phyloP scores from a whole-genome alignment of 495 filamentous ascomycete species.

The Tuber aestivum region DNA sequence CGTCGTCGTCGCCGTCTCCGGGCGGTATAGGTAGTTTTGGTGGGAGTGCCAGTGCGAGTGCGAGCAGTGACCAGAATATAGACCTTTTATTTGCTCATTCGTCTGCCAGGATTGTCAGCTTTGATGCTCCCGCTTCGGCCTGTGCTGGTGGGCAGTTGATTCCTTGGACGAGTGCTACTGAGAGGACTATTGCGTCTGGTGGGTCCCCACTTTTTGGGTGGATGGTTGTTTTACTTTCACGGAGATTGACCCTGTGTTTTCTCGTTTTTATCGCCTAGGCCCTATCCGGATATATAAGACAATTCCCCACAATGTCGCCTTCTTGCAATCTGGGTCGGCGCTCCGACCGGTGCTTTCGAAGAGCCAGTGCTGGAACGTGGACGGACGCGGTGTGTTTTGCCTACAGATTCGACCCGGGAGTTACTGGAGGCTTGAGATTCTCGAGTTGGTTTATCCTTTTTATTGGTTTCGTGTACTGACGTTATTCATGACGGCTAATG shows the following conservation, averaged over 20 bases:
- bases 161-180: constrained; percentile 36
- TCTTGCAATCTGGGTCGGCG: constrained; percentile 38
- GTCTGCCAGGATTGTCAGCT: constrained; percentile 36
- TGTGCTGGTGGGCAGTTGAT: constrained; percentile 19
- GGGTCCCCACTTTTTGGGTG: neutral
- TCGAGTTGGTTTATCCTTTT: constrained; percentile 28
- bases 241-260: neutral
- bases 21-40: constrained; percentile 10
- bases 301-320: constrained; percentile 40
- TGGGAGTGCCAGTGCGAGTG: constrained; percentile 20
- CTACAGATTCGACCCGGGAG: constrained; percentile 39
- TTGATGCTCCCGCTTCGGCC: constrained; percentile 16
- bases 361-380: constrained; percentile 42
- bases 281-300: constrained; percentile 41
- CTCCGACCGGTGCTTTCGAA: constrained; percentile 36
- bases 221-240: neutral
- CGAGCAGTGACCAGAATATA: constrained; percentile 35
- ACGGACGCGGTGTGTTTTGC: constrained; percentile 35
- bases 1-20: constrained; percentile 7
- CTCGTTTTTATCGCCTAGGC: constrained; percentile 13
- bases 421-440: constrained; percentile 43
- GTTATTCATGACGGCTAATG: constrained; percentile 17
- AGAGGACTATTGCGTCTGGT: constrained; percentile 42
- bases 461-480: constrained; percentile 8
- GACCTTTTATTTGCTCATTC: constrained; percentile 39